Evolutionary conservation across 495 filamentous ascomycete genomes (phyloP), one percentile per base, ranked within the genome.

Genomic region (Aspergillus bridgeri): DNA sequence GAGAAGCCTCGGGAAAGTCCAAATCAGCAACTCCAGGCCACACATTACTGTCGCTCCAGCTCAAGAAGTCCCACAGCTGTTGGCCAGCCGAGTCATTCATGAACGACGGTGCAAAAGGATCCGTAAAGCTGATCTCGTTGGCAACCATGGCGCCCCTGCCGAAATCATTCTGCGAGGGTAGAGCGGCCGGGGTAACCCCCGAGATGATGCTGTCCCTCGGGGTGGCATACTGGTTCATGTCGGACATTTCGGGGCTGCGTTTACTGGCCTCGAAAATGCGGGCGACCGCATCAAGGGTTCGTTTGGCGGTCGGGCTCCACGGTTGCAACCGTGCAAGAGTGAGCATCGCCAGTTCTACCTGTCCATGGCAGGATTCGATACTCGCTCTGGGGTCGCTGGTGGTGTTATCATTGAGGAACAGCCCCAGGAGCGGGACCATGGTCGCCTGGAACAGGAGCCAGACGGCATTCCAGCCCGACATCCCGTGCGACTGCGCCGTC

Each of bases 391-490:
- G 76, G 66, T 71, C 83, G 56, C 79, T 73, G 0, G 73, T 74
- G 42, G 77, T 81, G 51, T 77, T 77, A 67, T 82, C 82, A 62
- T 85, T 82, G 76, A 86, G 84, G 63, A 88, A 87, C 15, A 92
- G 78, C 15, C 79, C 84, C 7, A 93, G 78, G 3, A 93, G 79
- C 0, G 89, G 89, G 20, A 93, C 85, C 83, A 91, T 86, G 46
- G 82, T 81, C 0, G 88, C 86, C 69, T 93, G 89, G 76, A 89
- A 92, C 46, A 89, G 78, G 68, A 90, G 86, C 89, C 89, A 93
- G 21, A 90, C 86, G 5, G 86, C 89, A 70, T 89, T 89, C 89
- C 89, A 92, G 5, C 88, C 88, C 18, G 81, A 83, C 72, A 92
- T 86, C 66, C 90, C 86, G 70, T 90, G 89, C 24, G 82, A 81